phyloP scores from a whole-genome alignment of 495 filamentous ascomycete species.

The Evansstolkia leycettana region DNA sequence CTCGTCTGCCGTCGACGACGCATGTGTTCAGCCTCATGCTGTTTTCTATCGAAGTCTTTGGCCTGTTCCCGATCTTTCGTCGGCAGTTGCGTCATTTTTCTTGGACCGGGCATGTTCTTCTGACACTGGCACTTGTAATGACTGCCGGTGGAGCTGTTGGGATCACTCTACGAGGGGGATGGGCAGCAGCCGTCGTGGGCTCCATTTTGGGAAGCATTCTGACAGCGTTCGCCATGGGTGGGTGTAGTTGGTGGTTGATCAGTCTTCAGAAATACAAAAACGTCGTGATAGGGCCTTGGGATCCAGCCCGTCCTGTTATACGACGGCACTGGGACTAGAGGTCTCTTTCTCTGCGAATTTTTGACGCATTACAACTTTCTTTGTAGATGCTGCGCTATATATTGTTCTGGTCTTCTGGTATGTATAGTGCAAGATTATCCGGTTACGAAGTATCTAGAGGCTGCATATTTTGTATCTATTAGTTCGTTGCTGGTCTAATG shows the following conservation, averaged over 20 bases:
- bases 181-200: conserved; percentile 58
- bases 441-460: too few species aligned
- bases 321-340: conserved; percentile 44
- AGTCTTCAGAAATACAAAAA: conserved; percentile 98
- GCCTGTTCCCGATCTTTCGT: conserved; percentile 88
- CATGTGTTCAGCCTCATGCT: conserved; percentile 93
- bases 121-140: conserved; percentile 70
- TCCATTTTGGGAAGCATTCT: conserved; percentile 59
- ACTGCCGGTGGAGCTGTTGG: conserved; percentile 70
- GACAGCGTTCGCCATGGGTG: conserved; percentile 71
- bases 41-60: conserved; percentile 95
- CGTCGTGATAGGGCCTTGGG: conserved; percentile 96
- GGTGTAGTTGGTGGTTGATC: conserved; percentile 97
- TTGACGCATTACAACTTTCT: too few species aligned
- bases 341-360: background rate
- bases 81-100: conserved; percentile 71
- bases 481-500: too few species aligned
- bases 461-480: too few species aligned
- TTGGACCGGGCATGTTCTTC: conserved; percentile 67
- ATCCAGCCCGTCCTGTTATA: conserved; percentile 80
- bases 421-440: too few species aligned
- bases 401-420: too few species aligned
- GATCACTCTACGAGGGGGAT: conserved; percentile 58
- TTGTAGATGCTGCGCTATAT: too few species aligned
- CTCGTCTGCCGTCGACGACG: conserved; percentile 71